Evolutionary conservation across 176 grass and related monocot species (phyloP).

Genomic region (Eleusine indica): DNA sequence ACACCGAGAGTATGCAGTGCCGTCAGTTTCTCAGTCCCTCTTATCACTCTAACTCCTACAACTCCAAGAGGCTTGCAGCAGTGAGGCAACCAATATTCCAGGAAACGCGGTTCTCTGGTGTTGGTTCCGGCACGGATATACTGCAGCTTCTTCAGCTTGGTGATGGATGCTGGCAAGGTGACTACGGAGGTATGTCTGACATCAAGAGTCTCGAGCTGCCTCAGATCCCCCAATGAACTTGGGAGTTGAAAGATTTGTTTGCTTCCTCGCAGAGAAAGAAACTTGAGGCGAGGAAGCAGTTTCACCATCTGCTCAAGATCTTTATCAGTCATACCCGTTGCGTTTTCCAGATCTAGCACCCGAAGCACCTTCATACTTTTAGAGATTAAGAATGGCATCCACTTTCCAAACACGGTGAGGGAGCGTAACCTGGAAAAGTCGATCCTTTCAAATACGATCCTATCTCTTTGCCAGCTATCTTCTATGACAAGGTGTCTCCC

Average conservation of each 20-base stretch:
- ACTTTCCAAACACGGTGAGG: not conserved
- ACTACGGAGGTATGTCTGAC: not conserved
- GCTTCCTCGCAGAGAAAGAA: conserved; percentile 19
- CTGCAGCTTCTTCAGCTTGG: conserved; percentile 12
- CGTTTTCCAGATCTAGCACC: conserved; percentile 2
- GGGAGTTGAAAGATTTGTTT: fast-evolving
- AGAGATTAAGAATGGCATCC: not conserved
- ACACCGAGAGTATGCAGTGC: not conserved
- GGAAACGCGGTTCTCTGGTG: no score
- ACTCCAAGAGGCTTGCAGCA: not conserved
- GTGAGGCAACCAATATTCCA: no score
- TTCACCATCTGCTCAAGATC: not conserved
- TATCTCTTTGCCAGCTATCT: not conserved
- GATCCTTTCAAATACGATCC: not conserved
- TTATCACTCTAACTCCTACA: not conserved
- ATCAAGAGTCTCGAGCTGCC: conserved; percentile 40
- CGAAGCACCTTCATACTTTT: conserved; percentile 14
- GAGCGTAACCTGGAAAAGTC: not conserved
- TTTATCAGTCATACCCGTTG: not conserved
- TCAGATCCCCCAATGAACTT: not conserved
- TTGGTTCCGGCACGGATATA: not conserved
- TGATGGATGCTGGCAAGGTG: not conserved
- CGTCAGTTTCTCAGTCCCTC: not conserved
- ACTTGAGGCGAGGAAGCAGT: conserved; percentile 40
- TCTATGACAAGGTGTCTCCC: not conserved